Percentiles rank a stretch among this genome's conserved stretches.
These are phyloP conservation scores for Dendrocalamus latiflorus DNA, from an alignment of 202 grass and related monocot genomes.

Conservation along the genomic window DNA sequence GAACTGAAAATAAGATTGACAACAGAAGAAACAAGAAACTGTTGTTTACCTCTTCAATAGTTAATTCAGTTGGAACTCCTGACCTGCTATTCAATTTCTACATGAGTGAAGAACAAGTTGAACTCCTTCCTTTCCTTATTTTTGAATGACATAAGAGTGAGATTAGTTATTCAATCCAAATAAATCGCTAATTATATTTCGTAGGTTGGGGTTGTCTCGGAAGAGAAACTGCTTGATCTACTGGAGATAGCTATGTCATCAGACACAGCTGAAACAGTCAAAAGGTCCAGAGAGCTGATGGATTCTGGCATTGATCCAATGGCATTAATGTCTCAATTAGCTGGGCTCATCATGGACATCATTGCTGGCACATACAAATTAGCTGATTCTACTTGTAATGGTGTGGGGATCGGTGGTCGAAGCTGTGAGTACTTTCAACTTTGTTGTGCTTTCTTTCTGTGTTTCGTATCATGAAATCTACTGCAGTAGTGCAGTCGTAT, in stretches of 20 bases:
- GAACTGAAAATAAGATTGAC: background rate
- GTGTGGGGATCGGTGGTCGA: constrained; percentile 41
- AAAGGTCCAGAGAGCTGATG: constrained; percentile 76
- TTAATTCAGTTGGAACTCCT: background rate
- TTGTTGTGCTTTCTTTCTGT: background rate
- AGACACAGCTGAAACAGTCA: constrained; percentile 68
- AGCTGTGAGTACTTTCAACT: constrained; percentile 53
- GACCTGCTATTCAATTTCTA: background rate
- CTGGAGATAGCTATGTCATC: constrained; percentile 86
- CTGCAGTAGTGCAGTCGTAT: background rate
- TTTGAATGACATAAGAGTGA: background rate
- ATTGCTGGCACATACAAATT: constrained; percentile 75
- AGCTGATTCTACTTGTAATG: constrained; percentile 40
- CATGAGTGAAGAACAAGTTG: background rate
- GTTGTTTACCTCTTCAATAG: background rate
- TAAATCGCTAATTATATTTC: constrained; percentile 20
- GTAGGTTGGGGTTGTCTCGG: constrained; percentile 88
- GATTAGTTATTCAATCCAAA: background rate
- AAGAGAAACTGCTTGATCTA: constrained; percentile 84
- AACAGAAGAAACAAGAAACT: background rate
- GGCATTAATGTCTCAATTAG: too few species aligned
- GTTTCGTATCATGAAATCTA: background rate
- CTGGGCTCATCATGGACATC: constrained; percentile 85
- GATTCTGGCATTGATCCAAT: constrained; percentile 86
- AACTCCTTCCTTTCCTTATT: background rate